Evolutionary conservation across 768 basidiomycete species (phyloP), one percentile per base, ranked within the genome.

Genomic region (Boletus pseudopeckii): DNA sequence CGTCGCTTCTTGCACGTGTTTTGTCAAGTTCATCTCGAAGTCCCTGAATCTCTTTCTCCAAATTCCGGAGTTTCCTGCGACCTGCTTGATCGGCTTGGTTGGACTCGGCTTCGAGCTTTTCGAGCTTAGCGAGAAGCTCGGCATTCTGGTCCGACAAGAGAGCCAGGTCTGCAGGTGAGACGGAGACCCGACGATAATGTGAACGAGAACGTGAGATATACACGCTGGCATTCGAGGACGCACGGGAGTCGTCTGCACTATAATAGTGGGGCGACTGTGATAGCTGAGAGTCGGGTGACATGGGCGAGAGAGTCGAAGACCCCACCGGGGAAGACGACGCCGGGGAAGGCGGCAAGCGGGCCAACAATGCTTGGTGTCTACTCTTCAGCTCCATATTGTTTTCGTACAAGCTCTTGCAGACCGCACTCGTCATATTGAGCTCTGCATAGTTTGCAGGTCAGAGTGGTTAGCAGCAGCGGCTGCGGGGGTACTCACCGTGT

Each of bases 111-210:
- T 93, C 88, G 10, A 94, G 77, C 55, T 79, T 78, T 69, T 92
- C 86, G 6, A 94, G 77, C 58, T 90, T 90, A 24, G 77, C 71
- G 5, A 89, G 71, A 15, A 94, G 83, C 57, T 93, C 90, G 0
- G 85, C 82, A 61, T 94, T 94, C 71, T 94, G 90, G 63, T 90
- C 88, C 1, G 88, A 80, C 40, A 93, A 80, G 7, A 80, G 74
- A 3, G 83, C 80, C 26, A 93, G 77, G 53, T 91, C 89, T 15
- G 79, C 72, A 2, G 83, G 82, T 4, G 85, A 83, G 50, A 88
- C 80, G 42, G 87, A 83, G 41, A 87, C 77, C 46, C 80, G 77
- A 38, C 64, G 62, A 39, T 53, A 59, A 50, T 63, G 68, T 52
- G 48, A 43, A 70, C 60, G 46, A 61, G 61, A n/a, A 56, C 65